A percentile compares a stretch with the other conserved stretches of the same genome.
Conservation (phyloP, 1,284 basidiomycete genomes). For the Fomitopsis palustris region DNA sequence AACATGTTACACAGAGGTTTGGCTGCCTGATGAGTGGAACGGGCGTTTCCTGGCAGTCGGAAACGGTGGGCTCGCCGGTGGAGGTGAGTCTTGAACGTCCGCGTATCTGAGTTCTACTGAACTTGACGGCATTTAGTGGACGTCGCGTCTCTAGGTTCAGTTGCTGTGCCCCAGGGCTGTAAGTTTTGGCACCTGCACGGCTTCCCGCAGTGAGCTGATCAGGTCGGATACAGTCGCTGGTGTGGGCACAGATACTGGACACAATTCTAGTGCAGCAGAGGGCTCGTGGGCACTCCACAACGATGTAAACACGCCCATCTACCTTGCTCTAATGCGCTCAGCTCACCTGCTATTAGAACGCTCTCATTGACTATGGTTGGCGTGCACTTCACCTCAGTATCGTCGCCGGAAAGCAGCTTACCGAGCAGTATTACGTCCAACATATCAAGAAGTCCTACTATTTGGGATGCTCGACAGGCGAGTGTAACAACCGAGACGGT, state of each 20-base stretch:
- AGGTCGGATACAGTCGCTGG: slow-evolving; percentile 19
- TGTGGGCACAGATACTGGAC: slow-evolving; percentile 26
- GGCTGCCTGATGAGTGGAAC: slow-evolving; percentile 29
- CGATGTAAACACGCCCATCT: slow-evolving; percentile 15
- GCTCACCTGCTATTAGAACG: slow-evolving; percentile 14
- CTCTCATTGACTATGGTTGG: slow-evolving; percentile 27
- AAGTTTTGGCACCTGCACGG: neutral
- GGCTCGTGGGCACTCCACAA: slow-evolving; percentile 26
- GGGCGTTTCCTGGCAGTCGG: slow-evolving; percentile 24
- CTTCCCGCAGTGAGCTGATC: too few species aligned
- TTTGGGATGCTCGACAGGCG: slow-evolving; percentile 29
- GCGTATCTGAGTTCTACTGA: neutral
- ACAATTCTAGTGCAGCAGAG: slow-evolving; percentile 13
- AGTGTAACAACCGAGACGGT: neutral
- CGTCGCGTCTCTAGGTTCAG: slow-evolving; percentile 24
- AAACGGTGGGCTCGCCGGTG: slow-evolving; percentile 26
- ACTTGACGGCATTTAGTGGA: slow-evolving; percentile 13
- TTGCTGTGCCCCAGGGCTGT: slow-evolving; percentile 26
- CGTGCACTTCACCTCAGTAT: slow-evolving; percentile 26
- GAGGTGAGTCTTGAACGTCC: slow-evolving; percentile 18
- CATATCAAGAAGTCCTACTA: slow-evolving; percentile 25
- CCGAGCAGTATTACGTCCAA: slow-evolving; percentile 21
- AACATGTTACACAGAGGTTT: slow-evolving; percentile 23
- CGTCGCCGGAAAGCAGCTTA: slow-evolving; percentile 24
- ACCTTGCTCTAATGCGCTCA: neutral